Conservation (phyloP, 805 yeast genomes). For the Saccharomycopsis sp. region DNA sequence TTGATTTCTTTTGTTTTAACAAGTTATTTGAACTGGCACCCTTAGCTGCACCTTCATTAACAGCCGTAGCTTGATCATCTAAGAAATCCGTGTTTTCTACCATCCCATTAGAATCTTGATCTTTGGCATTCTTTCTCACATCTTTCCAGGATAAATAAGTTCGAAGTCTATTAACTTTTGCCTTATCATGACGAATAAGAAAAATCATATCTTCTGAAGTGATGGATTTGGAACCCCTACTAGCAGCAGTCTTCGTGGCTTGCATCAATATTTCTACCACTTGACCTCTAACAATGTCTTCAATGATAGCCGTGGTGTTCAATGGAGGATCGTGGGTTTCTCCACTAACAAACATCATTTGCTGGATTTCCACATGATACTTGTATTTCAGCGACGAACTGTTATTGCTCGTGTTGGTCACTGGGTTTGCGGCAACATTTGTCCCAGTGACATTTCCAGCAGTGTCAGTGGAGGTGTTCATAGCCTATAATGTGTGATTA, state of each 20-base stretch:
- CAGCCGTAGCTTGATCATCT: constrained; percentile 17
- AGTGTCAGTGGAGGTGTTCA: too few species aligned
- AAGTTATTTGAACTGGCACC: constrained; percentile 32
- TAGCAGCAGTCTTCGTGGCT: constrained; percentile 65
- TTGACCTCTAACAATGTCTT: constrained; percentile 91
- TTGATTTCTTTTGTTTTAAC: constrained; percentile 60
- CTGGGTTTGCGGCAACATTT: too few species aligned
- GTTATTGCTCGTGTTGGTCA: too few species aligned
- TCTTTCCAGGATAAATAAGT: constrained; percentile 96
- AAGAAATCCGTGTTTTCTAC: constrained; percentile 44
- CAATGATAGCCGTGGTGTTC: constrained; percentile 85
- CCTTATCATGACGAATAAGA: constrained; percentile 83
- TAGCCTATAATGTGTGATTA: too few species aligned
- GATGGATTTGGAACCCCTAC: constrained; percentile 74
- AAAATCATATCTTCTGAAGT: constrained; percentile 91
- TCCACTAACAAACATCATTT: constrained; percentile 98
- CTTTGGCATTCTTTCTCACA: constrained; percentile 72
- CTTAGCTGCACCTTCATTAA: too few species aligned
- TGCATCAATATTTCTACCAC: constrained; percentile 78
- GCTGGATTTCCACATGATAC: constrained; percentile 88
- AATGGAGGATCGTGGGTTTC: constrained; percentile 91
- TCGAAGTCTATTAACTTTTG: constrained; percentile 83
- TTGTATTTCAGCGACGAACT: constrained; percentile 50
- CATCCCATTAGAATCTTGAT: constrained; percentile 56
- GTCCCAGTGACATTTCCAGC: too few species aligned